Evolutionary conservation across 1,284 basidiomycete species (phyloP), one percentile per base, ranked within the genome.

Genomic region (Marasmius sp.): DNA sequence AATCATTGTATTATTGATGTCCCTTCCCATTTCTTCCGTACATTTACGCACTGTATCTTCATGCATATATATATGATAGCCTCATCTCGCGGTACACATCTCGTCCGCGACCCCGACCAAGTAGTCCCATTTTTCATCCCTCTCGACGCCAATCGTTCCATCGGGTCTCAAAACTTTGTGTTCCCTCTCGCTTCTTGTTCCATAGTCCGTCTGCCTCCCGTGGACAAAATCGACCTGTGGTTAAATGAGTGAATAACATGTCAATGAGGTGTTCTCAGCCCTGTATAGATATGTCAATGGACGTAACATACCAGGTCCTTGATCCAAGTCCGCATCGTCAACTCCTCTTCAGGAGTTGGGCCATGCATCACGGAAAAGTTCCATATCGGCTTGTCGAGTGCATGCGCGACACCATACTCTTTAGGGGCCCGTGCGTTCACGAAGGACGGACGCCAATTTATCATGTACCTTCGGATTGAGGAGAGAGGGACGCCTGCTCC

Each of bases 281-380:
- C 20, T n/a, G 18, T 33, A 20, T 20, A 50, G 14, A 47, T 45
- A n/a, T 20, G 22, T 45, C 18, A 16, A 16, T 33, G 6, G 36
- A 22, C 37, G 27, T 39, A 27, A 36, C 50, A 41, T 54, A 60
- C 61, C 57, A 64, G 39, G 49, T 61, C 63, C 53, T 60, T 57
- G 38, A 64, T 64, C 63, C 63, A 64, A 14, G 47, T 36, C 49
- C 57, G 51, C 63, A 64, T 64, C 22, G 58, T 55, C 37, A 16
- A 37, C 48, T 64, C 63, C 58, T 64, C 63, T 8, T 64, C 61
- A 27, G 61, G 48, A 12, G 63, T 64, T 34, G 61, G 63, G 10
- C 63, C 63, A 20, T 64, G 63, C 53, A 61, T 51, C n/a, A 64
- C 22, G 22, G 63, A 64, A 39, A 60, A 64, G 55, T 64, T 64